Evolutionary conservation across 192 early-diverging fungal species (phyloP).

Genomic region (Glomus cerebriforme): DNA sequence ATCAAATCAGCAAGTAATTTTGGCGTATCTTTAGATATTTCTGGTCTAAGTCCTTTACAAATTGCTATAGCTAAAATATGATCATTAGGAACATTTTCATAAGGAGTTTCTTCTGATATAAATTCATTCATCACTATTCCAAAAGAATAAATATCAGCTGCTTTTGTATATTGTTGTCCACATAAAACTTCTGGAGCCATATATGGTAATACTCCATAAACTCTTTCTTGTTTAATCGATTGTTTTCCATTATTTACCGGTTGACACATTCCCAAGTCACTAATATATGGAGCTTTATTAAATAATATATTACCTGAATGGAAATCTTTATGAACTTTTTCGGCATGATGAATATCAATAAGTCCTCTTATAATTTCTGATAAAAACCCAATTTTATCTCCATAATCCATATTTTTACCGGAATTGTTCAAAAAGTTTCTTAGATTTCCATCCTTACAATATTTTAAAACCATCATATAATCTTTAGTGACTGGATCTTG

Average conservation of each 20-base stretch:
- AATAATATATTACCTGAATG: constrained; percentile 18
- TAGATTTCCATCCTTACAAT: constrained; percentile 37
- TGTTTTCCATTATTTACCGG: constrained; percentile 30
- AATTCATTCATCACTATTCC: constrained; percentile 47
- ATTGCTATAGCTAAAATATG: background rate
- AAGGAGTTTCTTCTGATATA: constrained; percentile 40
- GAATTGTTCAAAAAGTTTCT: constrained; percentile 38
- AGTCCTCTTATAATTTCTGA: constrained; percentile 39
- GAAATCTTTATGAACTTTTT: constrained; percentile 40
- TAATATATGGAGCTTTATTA: constrained; percentile 19
- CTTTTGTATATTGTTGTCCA: constrained; percentile 37
- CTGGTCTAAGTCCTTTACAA: constrained; percentile 3
- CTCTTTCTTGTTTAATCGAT: constrained; percentile 32
- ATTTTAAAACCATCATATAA: constrained; percentile 44
- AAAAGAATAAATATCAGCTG: constrained; percentile 46
- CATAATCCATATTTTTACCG: constrained; percentile 32
- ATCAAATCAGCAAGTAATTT: background rate
- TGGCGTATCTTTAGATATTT: background rate
- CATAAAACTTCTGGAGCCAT: constrained; percentile 44
- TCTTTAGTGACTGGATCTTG: constrained; percentile 33
- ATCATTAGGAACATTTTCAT: background rate
- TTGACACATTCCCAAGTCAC: constrained; percentile 43
- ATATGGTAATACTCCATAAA: constrained; percentile 43
- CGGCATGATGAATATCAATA: constrained; percentile 43
- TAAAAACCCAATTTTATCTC: constrained; percentile 36